Evolutionary conservation across 139 green algal genomes (phyloP).

Genomic region (Gonium pectorale): DNA sequence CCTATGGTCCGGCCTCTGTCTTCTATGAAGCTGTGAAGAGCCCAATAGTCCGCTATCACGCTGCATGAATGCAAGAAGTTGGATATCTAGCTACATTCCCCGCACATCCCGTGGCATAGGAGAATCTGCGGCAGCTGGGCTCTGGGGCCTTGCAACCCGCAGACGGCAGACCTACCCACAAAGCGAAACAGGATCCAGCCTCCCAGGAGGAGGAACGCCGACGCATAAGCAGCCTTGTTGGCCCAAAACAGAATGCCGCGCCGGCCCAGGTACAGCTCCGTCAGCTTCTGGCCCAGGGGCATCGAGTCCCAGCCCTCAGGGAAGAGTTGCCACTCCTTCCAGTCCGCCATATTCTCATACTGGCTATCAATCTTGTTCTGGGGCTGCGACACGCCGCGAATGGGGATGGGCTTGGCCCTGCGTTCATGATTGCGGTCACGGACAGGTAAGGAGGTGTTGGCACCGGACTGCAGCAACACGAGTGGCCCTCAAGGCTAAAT

Average conservation of each 20-base stretch:
- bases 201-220: slow-evolving; percentile 60
- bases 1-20: too few species aligned
- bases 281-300: slow-evolving; percentile 60
- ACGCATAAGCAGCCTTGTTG: slow-evolving; percentile 64
- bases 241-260: slow-evolving; percentile 85
- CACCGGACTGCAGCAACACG: too few species aligned
- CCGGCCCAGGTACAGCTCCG: slow-evolving; percentile 81
- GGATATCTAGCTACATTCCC: too few species aligned
- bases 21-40: too few species aligned
- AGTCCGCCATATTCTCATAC: slow-evolving; percentile 46
- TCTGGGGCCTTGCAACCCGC: too few species aligned
- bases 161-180: background rate
- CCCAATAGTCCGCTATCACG: slow-evolving; percentile 46
- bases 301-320: slow-evolving; percentile 87
- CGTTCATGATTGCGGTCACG: too few species aligned
- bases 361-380: slow-evolving; percentile 11
- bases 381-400: slow-evolving; percentile 32
- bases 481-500: too few species aligned
- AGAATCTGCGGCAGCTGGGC: too few species aligned
- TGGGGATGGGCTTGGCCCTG: slow-evolving; percentile 40
- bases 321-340: slow-evolving; percentile 82
- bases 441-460: too few species aligned
- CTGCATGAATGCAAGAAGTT: background rate
- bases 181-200: slow-evolving; percentile 88
- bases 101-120: too few species aligned